Base-by-base conservation (phyloP, 2,329 filamentous ascomycete species). In the Colletotrichum tabaci region DNA sequence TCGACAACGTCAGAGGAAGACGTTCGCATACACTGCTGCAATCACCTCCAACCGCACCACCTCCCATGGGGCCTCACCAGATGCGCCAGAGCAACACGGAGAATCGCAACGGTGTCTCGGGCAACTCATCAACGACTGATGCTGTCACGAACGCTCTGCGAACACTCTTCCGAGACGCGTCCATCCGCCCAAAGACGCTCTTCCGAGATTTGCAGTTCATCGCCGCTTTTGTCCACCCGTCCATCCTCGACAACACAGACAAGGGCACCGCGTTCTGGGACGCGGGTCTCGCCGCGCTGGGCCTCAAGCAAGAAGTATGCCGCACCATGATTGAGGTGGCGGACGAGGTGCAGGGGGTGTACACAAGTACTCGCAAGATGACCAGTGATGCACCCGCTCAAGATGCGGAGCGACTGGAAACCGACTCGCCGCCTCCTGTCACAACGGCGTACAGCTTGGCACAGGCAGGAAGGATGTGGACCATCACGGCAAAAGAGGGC, bases 401-500 rank as follows among this genome's bases (percentile, higher is more conserved):
- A 9, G 71, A 75, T 15, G 70, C 77, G 3, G 70, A 78, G 21
- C 67, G 67, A 5, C 44, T 73, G 13, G 47, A 73, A 2, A 44
- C 73, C 13, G 69, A 72, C 18, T 84, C 84, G 9, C 85, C 85
- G 6, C 81, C 86, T 15, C 82, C 84, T 13, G 83, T 87, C 0
- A 84, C 89, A 3, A 87, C 91, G 67, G 88, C 91, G 57, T 92
- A 94, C 81, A 90, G 88, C 67, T 90, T 96, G 79, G 87, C 90
- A 53, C 94, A 98, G 79, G 96, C 95, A 0, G 95, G 93, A 3
- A 90, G 89, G 75, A 96, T 98, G 91, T 94, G 94, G 87, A 93
- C 94, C 73, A 96, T 98, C 79, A 96, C 95, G 1, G 96, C 96
- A 18, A 96, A 95, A 80, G 96, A 99, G 82, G 95, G 96, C 49